phyloP scores from a whole-genome alignment of 2,329 filamentous ascomycete species.

The Tolypocladium album region DNA sequence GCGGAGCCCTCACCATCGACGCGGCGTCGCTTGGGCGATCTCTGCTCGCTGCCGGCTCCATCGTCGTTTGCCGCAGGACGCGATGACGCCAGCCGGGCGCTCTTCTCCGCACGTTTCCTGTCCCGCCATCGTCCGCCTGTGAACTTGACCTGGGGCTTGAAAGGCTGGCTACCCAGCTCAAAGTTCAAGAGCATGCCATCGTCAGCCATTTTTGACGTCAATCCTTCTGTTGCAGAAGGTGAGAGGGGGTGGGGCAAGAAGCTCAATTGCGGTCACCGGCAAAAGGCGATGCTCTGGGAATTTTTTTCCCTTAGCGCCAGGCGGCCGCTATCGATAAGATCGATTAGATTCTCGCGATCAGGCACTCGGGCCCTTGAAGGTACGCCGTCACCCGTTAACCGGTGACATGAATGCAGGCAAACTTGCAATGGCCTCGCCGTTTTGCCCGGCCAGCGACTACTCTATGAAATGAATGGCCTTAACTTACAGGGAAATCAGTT shows the following conservation, averaged over 20 bases:
- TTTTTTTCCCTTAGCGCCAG: slow-evolving; percentile 7
- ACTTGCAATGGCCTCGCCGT: too few relatives aligned
- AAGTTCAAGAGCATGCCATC: slow-evolving; percentile 95
- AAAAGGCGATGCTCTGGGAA: slow-evolving; percentile 5
- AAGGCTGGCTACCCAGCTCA: slow-evolving; percentile 57
- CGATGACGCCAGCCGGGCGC: slow-evolving; percentile 16
- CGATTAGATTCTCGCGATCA: neutral
- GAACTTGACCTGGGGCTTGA: slow-evolving; percentile 54
- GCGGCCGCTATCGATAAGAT: slow-evolving; percentile 12
- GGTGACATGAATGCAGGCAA: too few relatives aligned
- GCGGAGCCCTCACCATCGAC: slow-evolving; percentile 15
- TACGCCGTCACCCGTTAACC: too few relatives aligned
- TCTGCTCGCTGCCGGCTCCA: slow-evolving; percentile 15
- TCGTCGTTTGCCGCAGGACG: slow-evolving; percentile 10
- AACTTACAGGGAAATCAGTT: too few relatives aligned
- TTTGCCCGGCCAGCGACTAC: too few relatives aligned
- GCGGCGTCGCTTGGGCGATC: slow-evolving; percentile 36
- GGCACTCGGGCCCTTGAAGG: too few relatives aligned
- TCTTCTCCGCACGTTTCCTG: slow-evolving; percentile 54
- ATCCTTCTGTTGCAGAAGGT: neutral
- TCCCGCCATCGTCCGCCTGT: slow-evolving; percentile 94
- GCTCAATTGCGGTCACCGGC: neutral
- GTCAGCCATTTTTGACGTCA: slow-evolving; percentile 59
- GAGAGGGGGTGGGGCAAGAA: slow-evolving; percentile 3
- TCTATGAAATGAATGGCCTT: too few relatives aligned